Evolutionary conservation across 2,329 filamentous ascomycete species (phyloP), one percentile per base, ranked within the genome.

Genomic region (Cladosporium colombiae): DNA sequence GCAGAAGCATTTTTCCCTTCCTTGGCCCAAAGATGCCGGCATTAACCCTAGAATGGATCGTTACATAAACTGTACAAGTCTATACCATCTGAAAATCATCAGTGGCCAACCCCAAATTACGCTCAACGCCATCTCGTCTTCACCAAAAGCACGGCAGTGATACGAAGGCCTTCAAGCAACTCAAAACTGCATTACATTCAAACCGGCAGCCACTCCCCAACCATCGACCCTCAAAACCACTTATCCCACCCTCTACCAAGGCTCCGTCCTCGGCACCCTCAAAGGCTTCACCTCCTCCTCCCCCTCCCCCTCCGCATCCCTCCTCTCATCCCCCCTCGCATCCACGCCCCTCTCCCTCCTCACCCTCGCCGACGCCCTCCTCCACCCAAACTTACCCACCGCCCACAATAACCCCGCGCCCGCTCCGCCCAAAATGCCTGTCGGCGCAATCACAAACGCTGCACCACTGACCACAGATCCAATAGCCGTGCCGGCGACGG

Each of bases 371-470:
- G 66, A 74, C 23, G 78, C 72, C 66, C 74, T 76, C 63, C 74
- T 68, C 59, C 75, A 73, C 33, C 75, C 78, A 70, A 77, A 77
- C 59, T 73, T 75, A 2, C 74, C 79, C 33, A 79, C 62, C 0
- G 77, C 79, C 79, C 79, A 81, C 2, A 80, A 55, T 40, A 76
- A 68, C 7, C 74, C 78, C 31, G 76, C 74, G 7, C 76, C 72
- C 29, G 76, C 74, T 13, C 76, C 77, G 2, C 76, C 78, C 25
- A 76, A 60, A 35, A 81, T 77, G 0, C 79, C 79, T 2, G 79
- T 79, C 13, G 79, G 79, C 49, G 79, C 79, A 40, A 81, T 66
- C 62, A 81, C 72, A 63, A 80, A 81, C 2, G 75, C 78, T 10
- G 75, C 78, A 6, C 79, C 79, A 33, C 74, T 77, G 3, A 76